Evolutionary conservation across 768 basidiomycete genomes (phyloP), one percentile per base, ranked within the genome.

Genomic region (Boletus vinaceobasis): DNA sequence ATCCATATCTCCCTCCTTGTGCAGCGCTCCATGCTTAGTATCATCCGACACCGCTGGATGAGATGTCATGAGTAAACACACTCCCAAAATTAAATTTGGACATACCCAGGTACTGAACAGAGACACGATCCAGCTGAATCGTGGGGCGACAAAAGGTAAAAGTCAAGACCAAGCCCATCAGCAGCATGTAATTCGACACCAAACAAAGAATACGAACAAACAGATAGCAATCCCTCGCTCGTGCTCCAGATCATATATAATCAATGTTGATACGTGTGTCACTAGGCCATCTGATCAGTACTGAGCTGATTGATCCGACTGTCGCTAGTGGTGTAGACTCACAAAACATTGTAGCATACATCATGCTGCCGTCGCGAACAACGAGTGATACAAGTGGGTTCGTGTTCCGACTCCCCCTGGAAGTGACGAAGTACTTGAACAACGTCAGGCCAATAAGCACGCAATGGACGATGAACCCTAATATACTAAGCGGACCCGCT

Each of bases 41-140:
- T 57, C 48, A 71, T 44, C 26, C 48, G 51, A 53, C 69, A 69
- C 4, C 65, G 67, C 67, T 69, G 27, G 44, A 31, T n/a, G 7
- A 0, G 23, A 43, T 26, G 29, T 37, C n/a, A 33, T 29, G 33
- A 54, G 17, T 17, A 17, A 37, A 10, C n/a, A 0, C 9, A 10
- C 31, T 43, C 32, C 4, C 31, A 3, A 33, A 48, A 42, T 5
- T 2, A 36, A 33, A 52, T 7, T 17, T 2, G 42, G 10, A 21
- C 56, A 14, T 64, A 65, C 64, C 10, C 35, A 32, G 31, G 47
- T 13, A 31, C 65, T 67, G 9, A 31, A 17, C 13, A 61, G 4
- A 31, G 50, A 9, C 14, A 55, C 47, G 26, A 13, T 4, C 64
- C 64, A 65, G n/a, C 65, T 65, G 21, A 15, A 48, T 36, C 8